phyloP scores from a whole-genome alignment of 108 stramenopile species.

The Conticribra guillardii region DNA sequence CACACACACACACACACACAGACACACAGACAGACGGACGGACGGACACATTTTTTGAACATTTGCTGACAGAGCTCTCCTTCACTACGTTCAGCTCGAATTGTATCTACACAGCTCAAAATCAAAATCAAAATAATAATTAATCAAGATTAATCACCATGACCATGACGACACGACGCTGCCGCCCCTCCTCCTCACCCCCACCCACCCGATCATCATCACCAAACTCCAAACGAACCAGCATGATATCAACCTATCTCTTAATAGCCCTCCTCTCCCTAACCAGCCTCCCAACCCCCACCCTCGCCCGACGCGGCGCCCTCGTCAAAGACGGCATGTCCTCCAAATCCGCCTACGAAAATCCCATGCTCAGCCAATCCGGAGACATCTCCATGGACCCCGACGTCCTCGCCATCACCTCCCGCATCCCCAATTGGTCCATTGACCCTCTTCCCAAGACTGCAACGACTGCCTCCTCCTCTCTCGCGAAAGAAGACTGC shows the following conservation, averaged over 20 bases:
- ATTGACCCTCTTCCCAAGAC: slow-evolving; percentile 35
- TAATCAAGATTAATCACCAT: too few relatives aligned
- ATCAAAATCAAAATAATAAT: too few relatives aligned
- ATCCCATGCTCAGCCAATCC: slow-evolving; percentile 31
- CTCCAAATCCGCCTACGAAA: slow-evolving; percentile 45
- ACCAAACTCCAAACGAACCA: neutral
- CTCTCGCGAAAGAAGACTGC: neutral
- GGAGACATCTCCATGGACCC: slow-evolving; percentile 46
- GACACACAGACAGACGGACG: too few relatives aligned
- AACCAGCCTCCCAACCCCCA: neutral
- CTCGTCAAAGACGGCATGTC: slow-evolving; percentile 46
- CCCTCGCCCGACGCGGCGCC: slow-evolving; percentile 39
- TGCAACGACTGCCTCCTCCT: neutral
- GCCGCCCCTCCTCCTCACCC: neutral
- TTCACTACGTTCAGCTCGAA: too few relatives aligned
- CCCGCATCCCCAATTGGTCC: slow-evolving; percentile 30
- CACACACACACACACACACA: too few relatives aligned
- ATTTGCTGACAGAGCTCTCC: too few relatives aligned
- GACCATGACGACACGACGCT: neutral
- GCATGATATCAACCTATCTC: slow-evolving; percentile 4
- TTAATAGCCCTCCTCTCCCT: slow-evolving; percentile 9
- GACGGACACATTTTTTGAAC: too few relatives aligned
- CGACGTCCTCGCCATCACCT: slow-evolving; percentile 34
- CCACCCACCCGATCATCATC: neutral
- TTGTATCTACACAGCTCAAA: too few relatives aligned